Percentiles rank a stretch among this genome's conserved stretches.
Conservation (phyloP, 306 rosid species). For the Fagus crenata region DNA sequence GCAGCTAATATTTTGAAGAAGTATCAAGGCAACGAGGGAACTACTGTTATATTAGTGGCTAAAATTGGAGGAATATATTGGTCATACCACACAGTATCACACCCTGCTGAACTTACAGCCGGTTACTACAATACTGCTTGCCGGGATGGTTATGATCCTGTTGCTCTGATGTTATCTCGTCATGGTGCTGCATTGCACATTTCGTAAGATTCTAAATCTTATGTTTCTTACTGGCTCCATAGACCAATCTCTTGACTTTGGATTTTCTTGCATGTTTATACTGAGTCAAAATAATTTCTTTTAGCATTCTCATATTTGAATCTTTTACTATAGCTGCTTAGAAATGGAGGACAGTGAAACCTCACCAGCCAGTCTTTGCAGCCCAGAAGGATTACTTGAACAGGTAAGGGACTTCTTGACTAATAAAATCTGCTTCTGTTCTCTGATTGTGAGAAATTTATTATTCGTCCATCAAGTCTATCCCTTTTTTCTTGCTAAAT, state of each 20-base stretch:
- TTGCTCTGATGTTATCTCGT: constrained; percentile 37
- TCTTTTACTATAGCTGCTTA: constrained; percentile 33
- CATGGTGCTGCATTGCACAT: constrained; percentile 43
- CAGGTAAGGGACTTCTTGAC: constrained; percentile 26
- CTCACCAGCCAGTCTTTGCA: constrained; percentile 26
- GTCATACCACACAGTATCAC: constrained; percentile 37
- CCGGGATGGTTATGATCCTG: constrained; percentile 39
- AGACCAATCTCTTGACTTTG: background rate
- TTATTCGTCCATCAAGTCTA: background rate
- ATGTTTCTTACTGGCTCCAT: background rate
- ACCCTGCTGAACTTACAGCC: constrained; percentile 44
- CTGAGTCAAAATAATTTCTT: background rate
- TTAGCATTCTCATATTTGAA: constrained; percentile 12
- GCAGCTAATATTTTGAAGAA: constrained; percentile 38
- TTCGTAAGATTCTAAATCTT: constrained; percentile 30
- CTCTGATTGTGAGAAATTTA: background rate
- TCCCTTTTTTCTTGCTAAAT: background rate
- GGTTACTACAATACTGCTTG: constrained; percentile 40
- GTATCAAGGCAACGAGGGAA: constrained; percentile 23
- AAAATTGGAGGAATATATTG: constrained; percentile 45
- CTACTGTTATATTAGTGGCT: constrained; percentile 33
- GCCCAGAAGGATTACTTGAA: constrained; percentile 41
- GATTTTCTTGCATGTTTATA: background rate
- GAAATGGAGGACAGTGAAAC: constrained; percentile 38
- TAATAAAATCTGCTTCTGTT: background rate